These are phyloP conservation scores for Knoxdaviesia proteae DNA, from an alignment of 2,329 filamentous ascomycete genomes.

Conservation along the genomic window DNA sequence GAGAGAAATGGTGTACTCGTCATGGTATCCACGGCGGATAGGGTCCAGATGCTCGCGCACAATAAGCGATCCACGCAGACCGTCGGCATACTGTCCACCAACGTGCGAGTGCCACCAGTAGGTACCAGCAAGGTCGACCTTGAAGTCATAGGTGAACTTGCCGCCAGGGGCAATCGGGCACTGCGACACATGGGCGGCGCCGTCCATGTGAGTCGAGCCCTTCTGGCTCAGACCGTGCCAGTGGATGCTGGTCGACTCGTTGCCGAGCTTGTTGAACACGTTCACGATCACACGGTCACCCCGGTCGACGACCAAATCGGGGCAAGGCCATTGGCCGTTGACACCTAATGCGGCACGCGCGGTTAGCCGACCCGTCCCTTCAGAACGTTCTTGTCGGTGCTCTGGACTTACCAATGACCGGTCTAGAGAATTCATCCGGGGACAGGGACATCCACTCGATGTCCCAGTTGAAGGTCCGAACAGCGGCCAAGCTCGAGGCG, in stretches of 20 bases:
- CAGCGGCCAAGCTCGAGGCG: not conserved
- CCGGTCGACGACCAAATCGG: slow-evolving; percentile 26
- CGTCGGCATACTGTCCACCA: slow-evolving; percentile 34
- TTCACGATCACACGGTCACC: slow-evolving; percentile 29
- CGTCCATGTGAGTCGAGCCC: slow-evolving; percentile 35
- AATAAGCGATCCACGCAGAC: slow-evolving; percentile 31
- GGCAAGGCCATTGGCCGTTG: slow-evolving; percentile 41
- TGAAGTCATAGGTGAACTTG: slow-evolving; percentile 31
- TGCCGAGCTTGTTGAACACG: slow-evolving; percentile 27
- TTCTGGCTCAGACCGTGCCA: slow-evolving; percentile 40
- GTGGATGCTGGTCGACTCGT: slow-evolving; percentile 28
- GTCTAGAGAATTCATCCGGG: slow-evolving; percentile 1
- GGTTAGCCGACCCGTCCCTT: not conserved
- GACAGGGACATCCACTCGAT: slow-evolving; percentile 1
- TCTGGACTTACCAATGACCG: slow-evolving; percentile 3
- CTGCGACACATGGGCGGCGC: slow-evolving; percentile 31
- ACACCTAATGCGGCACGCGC: slow-evolving; percentile 44
- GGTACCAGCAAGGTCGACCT: slow-evolving; percentile 22
- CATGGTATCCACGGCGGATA: slow-evolving; percentile 24
- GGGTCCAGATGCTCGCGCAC: slow-evolving; percentile 28
- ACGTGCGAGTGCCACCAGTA: slow-evolving; percentile 18
- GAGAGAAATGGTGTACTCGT: slow-evolving; percentile 30
- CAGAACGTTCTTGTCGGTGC: not conserved
- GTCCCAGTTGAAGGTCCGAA: slow-evolving; percentile 1
- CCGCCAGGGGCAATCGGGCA: slow-evolving; percentile 29